phyloP scores from a whole-genome alignment of 768 basidiomycete species.

The Punctularia strigosozonata region DNA sequence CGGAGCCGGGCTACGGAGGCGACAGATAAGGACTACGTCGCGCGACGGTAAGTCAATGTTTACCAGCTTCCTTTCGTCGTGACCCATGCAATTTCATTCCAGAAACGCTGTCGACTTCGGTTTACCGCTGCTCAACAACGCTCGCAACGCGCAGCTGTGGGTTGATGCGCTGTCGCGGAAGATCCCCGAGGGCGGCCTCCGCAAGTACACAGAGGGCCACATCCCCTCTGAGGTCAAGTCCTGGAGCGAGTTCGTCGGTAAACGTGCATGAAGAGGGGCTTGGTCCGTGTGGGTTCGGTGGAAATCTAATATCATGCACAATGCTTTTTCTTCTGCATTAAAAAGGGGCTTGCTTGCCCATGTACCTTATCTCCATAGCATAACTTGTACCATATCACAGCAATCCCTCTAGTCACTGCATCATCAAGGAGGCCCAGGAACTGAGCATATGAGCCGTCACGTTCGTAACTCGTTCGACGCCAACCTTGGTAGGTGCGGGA shows the following conservation, averaged over 20 bases:
- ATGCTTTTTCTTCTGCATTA: no score
- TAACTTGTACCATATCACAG: no score
- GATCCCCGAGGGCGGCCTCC: constrained; percentile 68
- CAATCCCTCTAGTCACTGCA: no score
- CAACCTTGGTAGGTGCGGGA: no score
- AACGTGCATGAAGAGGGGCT: constrained; percentile 49
- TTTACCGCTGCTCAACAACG: constrained; percentile 81
- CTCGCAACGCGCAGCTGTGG: constrained; percentile 79
- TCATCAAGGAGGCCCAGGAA: no score
- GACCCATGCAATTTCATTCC: constrained; percentile 5
- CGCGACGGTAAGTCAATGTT: constrained; percentile 62
- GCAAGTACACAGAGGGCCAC: constrained; percentile 73
- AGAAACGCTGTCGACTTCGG: constrained; percentile 97
- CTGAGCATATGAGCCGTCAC: no score
- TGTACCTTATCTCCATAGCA: no score
- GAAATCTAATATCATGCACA: no score
- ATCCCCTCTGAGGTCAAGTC: constrained; percentile 88
- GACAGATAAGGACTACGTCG: constrained; percentile 93
- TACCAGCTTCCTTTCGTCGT: constrained; percentile 1
- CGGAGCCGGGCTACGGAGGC: constrained; percentile 63
- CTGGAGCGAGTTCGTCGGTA: constrained; percentile 84
- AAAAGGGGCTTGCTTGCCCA: no score
- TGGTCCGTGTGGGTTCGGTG: no score
- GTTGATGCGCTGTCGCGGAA: constrained; percentile 82
- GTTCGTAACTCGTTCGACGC: no score